Conservation (phyloP, 345 rosid species). For the Salix viminalis region DNA sequence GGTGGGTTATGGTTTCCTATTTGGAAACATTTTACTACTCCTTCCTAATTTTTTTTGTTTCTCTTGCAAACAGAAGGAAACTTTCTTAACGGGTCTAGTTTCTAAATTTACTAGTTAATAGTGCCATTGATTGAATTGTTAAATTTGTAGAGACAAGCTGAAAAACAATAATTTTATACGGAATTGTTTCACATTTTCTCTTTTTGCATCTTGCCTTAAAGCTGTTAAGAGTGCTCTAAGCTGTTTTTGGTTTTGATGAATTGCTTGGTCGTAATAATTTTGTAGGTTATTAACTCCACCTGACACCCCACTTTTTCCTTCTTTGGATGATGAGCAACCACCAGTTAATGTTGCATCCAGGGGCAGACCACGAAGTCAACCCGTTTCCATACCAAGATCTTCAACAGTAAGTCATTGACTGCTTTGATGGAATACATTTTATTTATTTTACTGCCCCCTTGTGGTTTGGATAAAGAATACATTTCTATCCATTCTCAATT, state of each 20-base stretch:
- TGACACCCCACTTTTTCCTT: conserved; percentile 92
- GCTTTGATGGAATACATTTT: conserved; percentile 11
- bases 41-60: conserved; percentile 6
- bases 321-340: conserved; percentile 77
- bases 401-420: conserved; percentile 61
- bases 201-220: background rate
- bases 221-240: background rate
- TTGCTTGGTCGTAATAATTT: conserved; percentile 30
- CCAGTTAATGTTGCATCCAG: conserved; percentile 50
- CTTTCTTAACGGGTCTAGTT: background rate
- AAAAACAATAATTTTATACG: background rate
- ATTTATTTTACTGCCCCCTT: background rate
- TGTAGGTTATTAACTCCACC: conserved; percentile 97
- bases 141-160: background rate
- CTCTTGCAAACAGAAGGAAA: background rate
- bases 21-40: background rate
- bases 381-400: conserved; percentile 84
- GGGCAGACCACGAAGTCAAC: conserved; percentile 90
- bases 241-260: conserved; percentile 28
- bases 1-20: conserved; percentile 47
- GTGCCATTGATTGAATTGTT: background rate
- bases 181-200: background rate
- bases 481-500: background rate
- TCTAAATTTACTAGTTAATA: background rate
- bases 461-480: background rate